Base-by-base conservation (phyloP, 2,329 filamentous ascomycete species). In the Dactylellina sp. region DNA sequence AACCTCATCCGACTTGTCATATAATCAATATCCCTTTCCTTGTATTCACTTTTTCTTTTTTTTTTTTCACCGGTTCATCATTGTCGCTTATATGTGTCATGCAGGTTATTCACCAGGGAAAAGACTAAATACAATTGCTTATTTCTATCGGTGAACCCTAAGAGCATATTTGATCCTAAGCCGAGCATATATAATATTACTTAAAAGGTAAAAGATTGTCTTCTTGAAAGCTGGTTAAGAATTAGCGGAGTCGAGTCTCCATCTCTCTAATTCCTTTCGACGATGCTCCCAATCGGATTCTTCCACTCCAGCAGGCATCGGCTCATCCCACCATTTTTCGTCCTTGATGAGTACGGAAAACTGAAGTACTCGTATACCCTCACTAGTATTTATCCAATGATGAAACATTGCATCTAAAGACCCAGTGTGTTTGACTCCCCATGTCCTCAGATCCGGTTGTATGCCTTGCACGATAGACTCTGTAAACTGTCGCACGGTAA, bases 91-190 rank as follows among this genome's bases (percentile, higher is more conserved):
- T 55, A 62, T 72, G 53, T 72, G 53, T 65, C 46, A 71, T 53
- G 56, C 70, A 65, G 61, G 70, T 42, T 57, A 28, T 57, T 74
- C 44, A 61, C 53, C 56, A 64, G 61, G 61, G 59, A 62, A n/a
- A 72, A 62, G 47, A 56, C 39, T 62, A 62, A 74, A 74, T 61
- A 66, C 61, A 62, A 66, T 46, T 61, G 50, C 66, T 52, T 64
- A 52, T 50, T 53, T 61, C 55, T 66, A 32, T 60, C 70, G 61
- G 68, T 74, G 68, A 74, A 74, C 42, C 25, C n/a, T 40, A 40
- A n/a, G 9, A 18, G 3, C 3, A 28, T 20, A 7, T 5, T 50
- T 16, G 50, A 55, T 7, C 50, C 11, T 9, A 11, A 18, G 32
- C 7, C 7, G 16, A 32, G 7, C 5, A 20, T 46, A 46, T n/a